A percentile compares a stretch with the other conserved stretches of the same genome.
Evolutionary conservation across 192 early-diverging fungal species (phyloP).

Genomic region (Paraglomus brasilianum): DNA sequence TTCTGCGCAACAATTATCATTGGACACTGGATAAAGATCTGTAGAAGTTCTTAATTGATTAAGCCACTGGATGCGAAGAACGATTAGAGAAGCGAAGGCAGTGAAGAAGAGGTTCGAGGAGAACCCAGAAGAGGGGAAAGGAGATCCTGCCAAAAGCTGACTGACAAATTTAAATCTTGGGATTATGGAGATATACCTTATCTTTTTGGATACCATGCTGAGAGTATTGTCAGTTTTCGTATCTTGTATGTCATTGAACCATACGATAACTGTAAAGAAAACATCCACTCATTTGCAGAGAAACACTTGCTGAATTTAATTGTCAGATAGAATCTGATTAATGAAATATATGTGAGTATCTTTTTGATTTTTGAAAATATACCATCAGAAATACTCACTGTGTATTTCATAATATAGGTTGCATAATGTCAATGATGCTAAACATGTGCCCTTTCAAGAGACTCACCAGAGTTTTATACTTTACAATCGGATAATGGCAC

Average conservation of each 20-base stretch:
- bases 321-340: slow-evolving; percentile 9
- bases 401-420: slow-evolving; percentile 7
- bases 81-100: too few relatives aligned
- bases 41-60: too few relatives aligned
- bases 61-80: too few relatives aligned
- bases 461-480: not conserved
- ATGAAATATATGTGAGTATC: slow-evolving; percentile 22
- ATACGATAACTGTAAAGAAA: not conserved
- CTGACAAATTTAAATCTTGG: slow-evolving; percentile 25
- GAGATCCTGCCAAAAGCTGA: slow-evolving; percentile 6
- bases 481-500: slow-evolving; percentile 5
- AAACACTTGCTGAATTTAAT: slow-evolving; percentile 21
- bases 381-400: slow-evolving; percentile 7
- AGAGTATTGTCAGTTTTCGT: slow-evolving; percentile 15
- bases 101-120: too few relatives aligned
- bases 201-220: slow-evolving; percentile 25
- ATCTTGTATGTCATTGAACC: not conserved
- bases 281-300: slow-evolving; percentile 6
- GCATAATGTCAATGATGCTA: not conserved
- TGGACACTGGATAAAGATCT: too few relatives aligned
- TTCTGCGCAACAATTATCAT: too few relatives aligned
- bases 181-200: slow-evolving; percentile 21
- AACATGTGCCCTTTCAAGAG: slow-evolving; percentile 4
- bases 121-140: slow-evolving; percentile 5
- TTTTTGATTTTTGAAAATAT: slow-evolving; percentile 11